A percentile compares a stretch with the other conserved stretches of the same genome.
Evolutionary conservation across 441 rosid genomes (phyloP).

Genomic region (Hura crepitans): DNA sequence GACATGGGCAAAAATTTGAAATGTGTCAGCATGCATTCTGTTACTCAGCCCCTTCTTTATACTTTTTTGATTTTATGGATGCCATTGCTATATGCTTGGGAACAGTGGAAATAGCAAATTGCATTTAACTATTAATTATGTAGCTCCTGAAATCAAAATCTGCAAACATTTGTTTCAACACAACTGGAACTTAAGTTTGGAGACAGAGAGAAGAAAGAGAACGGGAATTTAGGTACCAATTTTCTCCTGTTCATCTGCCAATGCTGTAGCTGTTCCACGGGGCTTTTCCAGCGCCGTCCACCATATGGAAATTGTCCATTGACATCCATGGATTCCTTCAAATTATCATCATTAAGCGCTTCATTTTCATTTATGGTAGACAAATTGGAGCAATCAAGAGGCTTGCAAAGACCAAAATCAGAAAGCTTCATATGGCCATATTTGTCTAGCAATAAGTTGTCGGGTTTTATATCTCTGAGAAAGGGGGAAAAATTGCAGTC

Average conservation of each 20-base stretch:
- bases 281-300: conserved; percentile 83
- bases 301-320: conserved; percentile 69
- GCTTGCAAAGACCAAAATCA: conserved; percentile 97
- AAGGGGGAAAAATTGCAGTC: no score
- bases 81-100: background rate
- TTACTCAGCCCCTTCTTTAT: background rate
- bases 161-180: background rate
- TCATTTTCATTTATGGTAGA: conserved; percentile 74
- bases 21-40: background rate
- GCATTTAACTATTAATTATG: background rate
- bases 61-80: background rate
- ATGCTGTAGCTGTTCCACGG: conserved; percentile 90
- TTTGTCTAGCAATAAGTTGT: conserved; percentile 88
- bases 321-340: conserved; percentile 75
- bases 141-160: background rate
- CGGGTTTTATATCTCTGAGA: conserved; percentile 93
- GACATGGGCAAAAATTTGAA: background rate
- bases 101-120: background rate
- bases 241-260: conserved; percentile 98
- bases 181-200: background rate
- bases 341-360: conserved; percentile 56
- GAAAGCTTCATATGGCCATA: conserved; percentile 97
- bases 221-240: conserved; percentile 62
- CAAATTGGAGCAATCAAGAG: conserved; percentile 79
- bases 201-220: background rate